Base-by-base conservation (phyloP, 805 yeast genomes). In the Kuraishia hungarica region DNA sequence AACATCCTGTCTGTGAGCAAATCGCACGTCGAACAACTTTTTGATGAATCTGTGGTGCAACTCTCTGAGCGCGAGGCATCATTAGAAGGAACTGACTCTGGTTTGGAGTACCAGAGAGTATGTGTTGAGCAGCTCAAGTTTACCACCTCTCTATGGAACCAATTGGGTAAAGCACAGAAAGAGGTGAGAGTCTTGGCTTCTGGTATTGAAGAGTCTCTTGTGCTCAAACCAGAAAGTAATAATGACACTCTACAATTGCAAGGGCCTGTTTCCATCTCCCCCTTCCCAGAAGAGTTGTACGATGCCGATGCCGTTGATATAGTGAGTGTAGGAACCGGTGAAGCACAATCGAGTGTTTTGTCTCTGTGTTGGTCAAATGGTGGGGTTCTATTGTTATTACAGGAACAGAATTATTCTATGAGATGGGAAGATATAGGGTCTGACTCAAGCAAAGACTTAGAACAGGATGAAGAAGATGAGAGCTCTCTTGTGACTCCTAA, bases 231-330 rank as follows among this genome's bases (percentile, higher is more conserved):
- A 15, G 53, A 23, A 8, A 15, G 21, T 6, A 20, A 39, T 15
- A 52, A 21, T n/a, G 46, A 28, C 8, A 23, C 19, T 11, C 47
- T 55, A 23, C 24, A 58, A 3, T 56, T 71, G 3, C 83, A 79
- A 61, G 89, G 89, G 1, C 87, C 89, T 1, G 71, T 81, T 54
- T 61, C 71, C 0, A 68, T 83, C 15, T 63, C 68, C 29, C 87
- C 88, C 2, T 85, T 74, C 59, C 87, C 88, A 0, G 77, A 74
- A 2, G 66, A 62, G 11, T 64, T 85, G 2, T 84, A 86, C 62
- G 72, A 70, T 2, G 77, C 72, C 39, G 71, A 72, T 8, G 79
- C 80, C 0, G 57, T 65, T 5, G 72, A 71, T 35, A 61, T 81
- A 8, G 49, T 61, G 0, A 55, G 67, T 3, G 13, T 64, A 51